These are phyloP conservation scores for Fusarium coicis DNA, from an alignment of 2,329 filamentous ascomycete genomes.

Conservation along the genomic window DNA sequence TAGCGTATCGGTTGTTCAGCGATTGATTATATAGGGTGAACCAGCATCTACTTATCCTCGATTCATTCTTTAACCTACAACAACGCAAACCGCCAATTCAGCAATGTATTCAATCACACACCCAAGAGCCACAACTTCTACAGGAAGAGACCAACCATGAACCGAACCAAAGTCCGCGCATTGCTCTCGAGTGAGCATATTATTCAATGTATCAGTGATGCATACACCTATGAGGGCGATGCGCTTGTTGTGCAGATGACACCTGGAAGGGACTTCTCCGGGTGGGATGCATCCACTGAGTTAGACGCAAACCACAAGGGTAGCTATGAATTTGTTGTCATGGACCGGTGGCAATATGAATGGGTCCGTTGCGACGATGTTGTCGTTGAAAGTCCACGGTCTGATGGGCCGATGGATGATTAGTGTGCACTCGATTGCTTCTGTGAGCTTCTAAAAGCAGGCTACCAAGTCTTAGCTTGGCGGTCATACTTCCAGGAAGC, in stretches of 20 bases:
- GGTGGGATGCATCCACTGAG: too few species aligned
- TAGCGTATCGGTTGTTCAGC: not conserved
- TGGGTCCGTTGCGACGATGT: not conserved
- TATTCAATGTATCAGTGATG: too few species aligned
- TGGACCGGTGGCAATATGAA: accelerated
- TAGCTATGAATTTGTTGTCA: not conserved
- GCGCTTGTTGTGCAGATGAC: too few species aligned
- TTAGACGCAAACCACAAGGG: too few species aligned
- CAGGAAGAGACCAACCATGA: too few species aligned
- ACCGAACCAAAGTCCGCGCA: too few species aligned
- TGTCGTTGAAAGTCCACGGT: not conserved
- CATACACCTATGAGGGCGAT: too few species aligned
- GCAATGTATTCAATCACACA: too few species aligned
- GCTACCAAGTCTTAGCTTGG: not conserved
- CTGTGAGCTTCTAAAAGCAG: accelerated
- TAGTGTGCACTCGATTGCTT: not conserved
- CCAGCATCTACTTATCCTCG: accelerated
- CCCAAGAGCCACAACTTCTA: too few species aligned
- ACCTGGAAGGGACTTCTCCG: too few species aligned
- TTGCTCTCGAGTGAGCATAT: too few species aligned
- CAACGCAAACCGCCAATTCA: not conserved
- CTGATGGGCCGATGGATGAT: not conserved
- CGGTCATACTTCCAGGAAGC: accelerated
- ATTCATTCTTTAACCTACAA: not conserved
- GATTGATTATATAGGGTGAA: not conserved